Evolutionary conservation across 306 rosid species (phyloP).

Genomic region (Lotus japonicus): DNA sequence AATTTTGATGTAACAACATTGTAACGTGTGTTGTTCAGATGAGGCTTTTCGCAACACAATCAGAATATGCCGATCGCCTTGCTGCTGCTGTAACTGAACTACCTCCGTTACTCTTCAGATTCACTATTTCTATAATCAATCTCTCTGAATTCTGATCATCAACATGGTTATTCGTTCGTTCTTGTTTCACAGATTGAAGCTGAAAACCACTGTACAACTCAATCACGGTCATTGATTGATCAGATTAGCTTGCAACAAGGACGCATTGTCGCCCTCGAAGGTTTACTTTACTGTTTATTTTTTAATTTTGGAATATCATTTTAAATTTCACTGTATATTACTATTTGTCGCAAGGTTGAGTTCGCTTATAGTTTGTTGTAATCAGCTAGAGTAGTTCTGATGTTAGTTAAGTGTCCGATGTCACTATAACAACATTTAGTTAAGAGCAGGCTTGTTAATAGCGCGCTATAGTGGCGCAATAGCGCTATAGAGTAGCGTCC

Average conservation of each 20-base stretch:
- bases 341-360: too few species aligned
- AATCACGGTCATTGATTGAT: conserved; percentile 66
- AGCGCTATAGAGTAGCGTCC: too few species aligned
- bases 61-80: conserved; percentile 89
- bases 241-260: conserved; percentile 90
- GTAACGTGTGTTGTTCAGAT: conserved; percentile 33
- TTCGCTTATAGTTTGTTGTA: too few species aligned
- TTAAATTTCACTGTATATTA: background rate
- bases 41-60: conserved; percentile 81
- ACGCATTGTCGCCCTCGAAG: conserved; percentile 63
- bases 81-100: conserved; percentile 69
- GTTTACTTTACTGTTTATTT: conserved; percentile 30
- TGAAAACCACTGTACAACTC: conserved; percentile 73
- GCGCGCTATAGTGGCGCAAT: too few species aligned
- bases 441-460: too few species aligned
- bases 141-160: background rate
- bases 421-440: too few species aligned
- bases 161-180: conserved; percentile 8
- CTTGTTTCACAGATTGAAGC: conserved; percentile 57
- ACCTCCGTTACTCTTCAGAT: conserved; percentile 1
- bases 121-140: background rate
- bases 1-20: background rate
- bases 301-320: background rate
- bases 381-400: too few species aligned
- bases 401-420: too few species aligned